Evolutionary conservation across 1,284 basidiomycete genomes (phyloP), one percentile per base, ranked within the genome.

Genomic region (Chiua sp.): DNA sequence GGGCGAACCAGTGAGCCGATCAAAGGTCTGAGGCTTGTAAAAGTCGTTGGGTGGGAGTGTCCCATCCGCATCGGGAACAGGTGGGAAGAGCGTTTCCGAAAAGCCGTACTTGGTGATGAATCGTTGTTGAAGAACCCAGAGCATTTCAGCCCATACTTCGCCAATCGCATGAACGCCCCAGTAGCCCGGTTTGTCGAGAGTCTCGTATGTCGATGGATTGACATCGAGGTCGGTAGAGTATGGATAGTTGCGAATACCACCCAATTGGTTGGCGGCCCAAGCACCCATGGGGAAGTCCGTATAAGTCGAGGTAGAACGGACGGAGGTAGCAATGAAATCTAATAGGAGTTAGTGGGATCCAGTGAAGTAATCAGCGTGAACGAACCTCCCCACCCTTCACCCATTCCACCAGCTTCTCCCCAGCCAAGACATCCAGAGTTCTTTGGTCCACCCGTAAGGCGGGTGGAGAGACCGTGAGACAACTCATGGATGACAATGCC

Each of bases 391-490:
- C 93, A 94, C 20, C 93, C 96, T 78, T 96, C 94, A 68, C 94
- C 96, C 95, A 98, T 98, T 49, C 96, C 97, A 47, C 96, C 96
- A 22, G 90, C 86, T 79, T 98, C 96, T 56, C 96, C 96, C 90
- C 93, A 98, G 18, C 94, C 95, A 62, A 98, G 87, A 76, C 95
- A 97, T 11, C 92, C 92, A 50, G 92, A 95, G 80, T 98, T 96
- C 63, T 87, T 83, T 0, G 96, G 96, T 4, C 96, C 96, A 76
- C 96, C 96, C 20, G 96, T 98, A 61, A 98, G 78, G 72, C 96
- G 92, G 6, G 94, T 98, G 67, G 92, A 94, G 55, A 98, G 78
- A 68, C 96, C 96, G 75, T 98, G 96, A 57, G 86, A 82, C 70
- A 92, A 77, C 78, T 96, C 94, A 77, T 96, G 94, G 63, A 96